Evolutionary conservation across 2,329 filamentous ascomycete species (phyloP), one percentile per base, ranked within the genome.

Genomic region (Fusarium coffeatum): DNA sequence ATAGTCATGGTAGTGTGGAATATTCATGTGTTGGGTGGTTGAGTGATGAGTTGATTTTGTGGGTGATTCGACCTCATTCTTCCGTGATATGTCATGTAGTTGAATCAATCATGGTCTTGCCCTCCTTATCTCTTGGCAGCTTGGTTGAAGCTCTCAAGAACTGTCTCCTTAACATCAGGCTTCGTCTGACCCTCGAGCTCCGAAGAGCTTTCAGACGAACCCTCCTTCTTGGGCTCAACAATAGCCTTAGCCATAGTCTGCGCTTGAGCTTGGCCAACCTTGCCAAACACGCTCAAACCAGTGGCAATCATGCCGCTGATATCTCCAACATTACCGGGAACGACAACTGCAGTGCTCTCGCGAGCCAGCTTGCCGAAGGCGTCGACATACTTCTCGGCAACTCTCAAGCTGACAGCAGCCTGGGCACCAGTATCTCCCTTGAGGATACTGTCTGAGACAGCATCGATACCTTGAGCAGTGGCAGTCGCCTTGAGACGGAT

Each of bases 351-450:
- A 6, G 96, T 99, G 74, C 96, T 93, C 84, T 99, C 94, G 83
- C 95, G 96, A 53, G 96, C 96, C 73, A 99, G 85, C 78, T 94
- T 93, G 72, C 88, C 91, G 77, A 98, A 99, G 6, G 96, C 96
- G 47, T 97, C 95, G 55, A 99, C 96, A 76, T 99, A 99, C 82
- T 98, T 97, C 87, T 99, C 96, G 0, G 96, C 96, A 11, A 99
- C 93, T 16, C 88, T 93, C 67, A 99, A 82, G 76, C 93, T 94
- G 46, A 99, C 87, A 27, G 96, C 96, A 34, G 89, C 89, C 78
- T 96, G 92, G 4, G 96, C 96, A 58, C 90, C 87, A 59, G 89
- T 86, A 71, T 91, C 85, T 59, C 94, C 94, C 49, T 90, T 83
- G 20, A 87, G 84, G 66, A 98, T 97, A 45, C 90, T 87, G 66